Base-by-base conservation (phyloP, 31 red algal species). In the Asparagopsis taxiformis region DNA sequence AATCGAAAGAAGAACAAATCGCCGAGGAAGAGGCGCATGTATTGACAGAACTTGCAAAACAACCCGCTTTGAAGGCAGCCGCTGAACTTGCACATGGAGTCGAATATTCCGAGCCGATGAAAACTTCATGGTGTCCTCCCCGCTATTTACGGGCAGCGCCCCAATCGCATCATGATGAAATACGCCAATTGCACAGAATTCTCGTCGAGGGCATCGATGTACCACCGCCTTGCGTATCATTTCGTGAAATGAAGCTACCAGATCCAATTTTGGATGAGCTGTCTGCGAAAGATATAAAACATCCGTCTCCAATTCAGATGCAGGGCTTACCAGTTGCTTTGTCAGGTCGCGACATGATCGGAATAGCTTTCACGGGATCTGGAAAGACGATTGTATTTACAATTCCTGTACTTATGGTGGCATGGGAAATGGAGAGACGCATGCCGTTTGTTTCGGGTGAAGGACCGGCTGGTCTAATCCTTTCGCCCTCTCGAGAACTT, bases 311-410 rank as follows among this genome's bases (percentile, higher is more conserved):
- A 10, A 91, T 96, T 36, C 93, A 96, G 70, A 96, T 96, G 86
- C 93, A 96, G 57, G 93, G 86, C 3, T 53, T 96, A 8, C 93
- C 93, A 6, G 78, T 85, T 21, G 93, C 93, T 16, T 72, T 91
- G 11, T 41, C 80, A n/a, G 93, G 93, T 35, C 74, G 93, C 19
- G 86, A 96, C 32, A 87, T 97, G 87, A 92, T 92, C 62, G 93
- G 80, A 23, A 86, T 97, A 65, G 87, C 93, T 19, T 97, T 88
- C 33, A 92, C 88, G 23, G 87, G 93, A 11, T 86, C 79, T 6
- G 88, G 93, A 9, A 97, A 97, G 68, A 97, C 93, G 23, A 37
- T 97, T 51, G 88, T 77, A 31, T 97, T 97, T 68, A 76, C 80
- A 0, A 17, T 97, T 4, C 93, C 93, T 17, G 54, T 91, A 29